Evolutionary conservation across 2,329 filamentous ascomycete species (phyloP).

Genomic region (Trichophyton verrucosum): DNA sequence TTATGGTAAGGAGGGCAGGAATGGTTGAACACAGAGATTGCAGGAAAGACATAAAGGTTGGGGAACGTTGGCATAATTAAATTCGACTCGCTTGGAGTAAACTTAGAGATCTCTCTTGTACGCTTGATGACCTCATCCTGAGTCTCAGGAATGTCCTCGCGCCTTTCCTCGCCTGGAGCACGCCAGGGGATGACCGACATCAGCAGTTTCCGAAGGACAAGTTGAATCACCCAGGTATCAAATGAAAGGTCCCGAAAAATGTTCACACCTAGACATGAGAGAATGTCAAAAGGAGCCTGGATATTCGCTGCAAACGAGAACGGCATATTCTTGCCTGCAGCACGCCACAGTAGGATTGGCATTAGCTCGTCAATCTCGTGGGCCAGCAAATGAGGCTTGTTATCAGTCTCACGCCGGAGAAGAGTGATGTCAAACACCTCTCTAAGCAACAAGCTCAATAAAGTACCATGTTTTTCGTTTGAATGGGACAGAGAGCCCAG

Average conservation of each 20-base stretch:
- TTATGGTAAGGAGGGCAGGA: slow-evolving; percentile 16
- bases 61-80: slow-evolving; percentile 15
- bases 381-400: slow-evolving; percentile 19
- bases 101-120: slow-evolving; percentile 2
- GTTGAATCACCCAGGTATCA: slow-evolving; percentile 29
- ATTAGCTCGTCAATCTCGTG: slow-evolving; percentile 27
- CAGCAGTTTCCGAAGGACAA: slow-evolving; percentile 23
- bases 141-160: not conserved
- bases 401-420: slow-evolving; percentile 16
- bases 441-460: slow-evolving; percentile 24
- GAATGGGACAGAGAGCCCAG: slow-evolving; percentile 14
- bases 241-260: slow-evolving; percentile 27
- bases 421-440: slow-evolving; percentile 28
- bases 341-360: slow-evolving; percentile 13
- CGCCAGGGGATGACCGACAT: slow-evolving; percentile 24
- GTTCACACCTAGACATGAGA: slow-evolving; percentile 24
- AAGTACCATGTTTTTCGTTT: slow-evolving; percentile 24
- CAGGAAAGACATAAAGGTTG: slow-evolving; percentile 24
- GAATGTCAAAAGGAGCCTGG: slow-evolving; percentile 27
- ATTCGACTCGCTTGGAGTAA: not conserved
- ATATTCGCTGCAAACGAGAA: slow-evolving; percentile 27
- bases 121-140: slow-evolving; percentile 5
- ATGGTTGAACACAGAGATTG: slow-evolving; percentile 24
- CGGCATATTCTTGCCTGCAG: slow-evolving; percentile 16
- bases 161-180: slow-evolving; percentile 7